phyloP scores from a whole-genome alignment of 1,139 yeast species.

The Yamadazyma friedrichii region DNA sequence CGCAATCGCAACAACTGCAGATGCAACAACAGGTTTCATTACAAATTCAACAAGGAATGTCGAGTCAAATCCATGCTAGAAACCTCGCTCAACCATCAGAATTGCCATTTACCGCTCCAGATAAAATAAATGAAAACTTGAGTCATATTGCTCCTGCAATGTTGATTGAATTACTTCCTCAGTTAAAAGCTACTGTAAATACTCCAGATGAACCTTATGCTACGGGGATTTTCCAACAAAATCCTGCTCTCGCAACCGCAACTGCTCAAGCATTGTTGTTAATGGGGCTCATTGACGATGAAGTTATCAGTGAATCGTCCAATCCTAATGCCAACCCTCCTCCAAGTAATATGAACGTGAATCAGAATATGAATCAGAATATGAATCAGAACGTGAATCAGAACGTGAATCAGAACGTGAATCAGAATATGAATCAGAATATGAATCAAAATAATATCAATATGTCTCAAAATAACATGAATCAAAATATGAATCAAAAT shows the following conservation, averaged over 20 bases:
- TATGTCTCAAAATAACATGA: not conserved
- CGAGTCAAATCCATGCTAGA: slow-evolving; percentile 4
- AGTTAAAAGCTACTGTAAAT: slow-evolving; percentile 51
- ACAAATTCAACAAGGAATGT: not conserved
- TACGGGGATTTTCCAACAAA: slow-evolving; percentile 50
- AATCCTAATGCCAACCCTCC: slow-evolving; percentile 23
- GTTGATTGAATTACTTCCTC: slow-evolving; percentile 63
- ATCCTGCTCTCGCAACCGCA: slow-evolving; percentile 60
- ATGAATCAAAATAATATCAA: slow-evolving; percentile 7
- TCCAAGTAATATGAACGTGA: slow-evolving; percentile 16
- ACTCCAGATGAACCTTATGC: slow-evolving; percentile 54
- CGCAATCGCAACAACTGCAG: slow-evolving; percentile 4
- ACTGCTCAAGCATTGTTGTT: slow-evolving; percentile 72
- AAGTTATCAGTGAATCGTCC: slow-evolving; percentile 54
- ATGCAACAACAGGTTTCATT: not conserved
- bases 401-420: slow-evolving; percentile 6
- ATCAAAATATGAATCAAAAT: slow-evolving; percentile 11
- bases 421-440: not conserved
- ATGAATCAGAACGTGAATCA: too few species aligned
- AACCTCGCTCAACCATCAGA: slow-evolving; percentile 46
- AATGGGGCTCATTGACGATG: slow-evolving; percentile 72
- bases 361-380: slow-evolving; percentile 5
- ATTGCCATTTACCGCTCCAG: slow-evolving; percentile 47
- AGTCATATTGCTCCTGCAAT: slow-evolving; percentile 68
- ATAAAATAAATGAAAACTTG: slow-evolving; percentile 54